Conservation (phyloP, 305 asterid species). For the Rubia peregrina region DNA sequence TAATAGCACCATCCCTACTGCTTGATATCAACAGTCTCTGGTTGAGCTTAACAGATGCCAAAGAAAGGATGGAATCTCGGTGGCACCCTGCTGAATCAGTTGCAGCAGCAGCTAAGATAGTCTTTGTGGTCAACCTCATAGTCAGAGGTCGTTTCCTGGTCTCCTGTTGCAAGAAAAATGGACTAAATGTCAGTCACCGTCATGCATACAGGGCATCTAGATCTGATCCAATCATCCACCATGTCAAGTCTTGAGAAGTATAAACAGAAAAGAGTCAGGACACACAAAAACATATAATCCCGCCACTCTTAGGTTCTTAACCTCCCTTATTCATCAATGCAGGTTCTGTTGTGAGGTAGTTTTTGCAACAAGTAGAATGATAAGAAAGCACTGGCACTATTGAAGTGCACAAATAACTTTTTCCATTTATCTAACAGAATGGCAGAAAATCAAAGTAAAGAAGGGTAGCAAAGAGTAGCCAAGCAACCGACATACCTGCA, state of each 20-base stretch:
- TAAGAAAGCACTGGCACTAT: not conserved
- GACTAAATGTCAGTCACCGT: conserved; percentile 15
- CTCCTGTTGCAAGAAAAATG: conserved; percentile 45
- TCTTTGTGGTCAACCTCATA: conserved; percentile 58
- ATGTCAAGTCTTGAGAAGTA: not conserved
- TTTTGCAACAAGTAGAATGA: not conserved
- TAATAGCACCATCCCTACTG: conserved; percentile 92
- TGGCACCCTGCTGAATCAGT: conserved; percentile 94
- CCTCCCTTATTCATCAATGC: not conserved
- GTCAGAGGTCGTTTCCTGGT: conserved; percentile 68
- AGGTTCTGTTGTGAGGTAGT: not conserved
- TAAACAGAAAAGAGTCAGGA: not conserved
- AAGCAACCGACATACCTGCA: conserved; percentile 59
- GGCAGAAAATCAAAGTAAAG: not conserved
- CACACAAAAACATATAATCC: not conserved
- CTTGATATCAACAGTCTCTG: conserved; percentile 93
- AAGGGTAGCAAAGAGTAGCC: not conserved
- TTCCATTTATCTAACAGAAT: not conserved
- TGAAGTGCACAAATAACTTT: not conserved
- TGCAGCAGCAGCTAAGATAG: conserved; percentile 77
- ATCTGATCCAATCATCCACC: not conserved
- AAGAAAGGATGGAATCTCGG: conserved; percentile 76
- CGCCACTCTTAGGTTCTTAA: not conserved
- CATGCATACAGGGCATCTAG: not conserved
- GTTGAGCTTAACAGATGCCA: conserved; percentile 86